Base-by-base conservation (phyloP, 805 yeast genomes). In the Candida patagonica region DNA sequence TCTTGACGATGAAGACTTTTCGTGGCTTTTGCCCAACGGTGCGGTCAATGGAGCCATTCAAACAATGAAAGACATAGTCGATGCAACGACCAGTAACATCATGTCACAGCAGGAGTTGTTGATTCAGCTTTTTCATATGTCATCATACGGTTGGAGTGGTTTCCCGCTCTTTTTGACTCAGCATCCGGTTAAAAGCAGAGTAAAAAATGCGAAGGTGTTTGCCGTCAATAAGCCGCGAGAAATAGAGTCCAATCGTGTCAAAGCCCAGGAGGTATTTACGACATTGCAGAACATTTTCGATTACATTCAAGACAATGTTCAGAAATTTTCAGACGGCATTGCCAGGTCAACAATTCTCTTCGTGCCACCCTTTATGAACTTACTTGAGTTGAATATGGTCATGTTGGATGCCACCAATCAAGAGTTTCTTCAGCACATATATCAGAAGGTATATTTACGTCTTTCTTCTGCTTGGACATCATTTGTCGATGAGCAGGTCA, bases 401-500 rank as follows among this genome's bases (percentile, higher is more conserved):
- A 53, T 50, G 8, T 53, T 66, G 15, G 69, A 69, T 7, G 60
- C 72, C 6, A 65, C 79, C 1, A 73, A 74, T 54, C 87, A 80
- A 52, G 95, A 83, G 46, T 84, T 70, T 49, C 60, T 71, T 16
- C 62, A 72, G 43, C 66, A 69, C 29, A 63, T 70, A 38, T 63
- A 80, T 45, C 66, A 64, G 24, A 74, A 73, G 44, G 47, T 77
- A 4, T 60, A 65, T n/a, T 75, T 74, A 22, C 73, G 71, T 53
- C 62, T 76, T 32, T 61, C 60, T 30, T 59, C 58, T 26, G 63
- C 65, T 13, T 85, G 94, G 94, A 60, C 61, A 15, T 73, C 71
- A 45, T 74, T 73, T 45, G 58, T 80, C 19, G 72, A 70, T 13
- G 61, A 60, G n/a, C 85, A 82, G 54, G 59, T 72, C 5, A 60